Conservation (phyloP, 75 land plant genomes). For the Pinus tabuliformis region DNA sequence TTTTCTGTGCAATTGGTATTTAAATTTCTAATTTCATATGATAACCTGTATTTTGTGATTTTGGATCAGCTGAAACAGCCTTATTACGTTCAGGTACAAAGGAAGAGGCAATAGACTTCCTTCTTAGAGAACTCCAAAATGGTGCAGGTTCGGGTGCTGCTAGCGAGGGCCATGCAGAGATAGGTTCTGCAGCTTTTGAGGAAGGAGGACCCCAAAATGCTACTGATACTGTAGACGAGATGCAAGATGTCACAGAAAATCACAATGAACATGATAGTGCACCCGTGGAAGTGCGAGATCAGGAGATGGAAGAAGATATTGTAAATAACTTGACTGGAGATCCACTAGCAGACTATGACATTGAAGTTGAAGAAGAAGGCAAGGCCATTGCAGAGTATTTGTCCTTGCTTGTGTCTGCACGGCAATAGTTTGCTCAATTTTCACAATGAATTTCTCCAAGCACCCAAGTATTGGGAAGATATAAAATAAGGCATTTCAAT, state of each 20-base stretch:
- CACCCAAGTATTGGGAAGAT: no score
- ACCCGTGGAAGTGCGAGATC: constrained; percentile 41
- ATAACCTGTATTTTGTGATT: neutral
- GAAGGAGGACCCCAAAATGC: constrained; percentile 5
- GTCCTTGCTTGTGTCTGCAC: constrained; percentile 37
- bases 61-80: constrained; percentile 33
- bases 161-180: neutral
- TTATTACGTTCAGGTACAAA: constrained; percentile 23
- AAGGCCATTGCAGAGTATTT: constrained; percentile 85
- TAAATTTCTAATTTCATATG: neutral
- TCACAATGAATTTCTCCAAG: no score
- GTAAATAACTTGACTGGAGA: constrained; percentile 66
- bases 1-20: neutral
- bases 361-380: constrained; percentile 88
- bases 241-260: constrained; percentile 6
- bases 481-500: no score
- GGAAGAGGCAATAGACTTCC: constrained; percentile 29
- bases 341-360: constrained; percentile 77
- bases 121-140: constrained; percentile 18
- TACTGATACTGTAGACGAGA: neutral
- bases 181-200: neutral
- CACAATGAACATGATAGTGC: neutral
- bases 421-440: neutral
- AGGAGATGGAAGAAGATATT: constrained; percentile 86
- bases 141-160: neutral